These are phyloP conservation scores for Endotrypanum monterogeii DNA, from an alignment of 208 protist genomes.

Conservation along the genomic window DNA sequence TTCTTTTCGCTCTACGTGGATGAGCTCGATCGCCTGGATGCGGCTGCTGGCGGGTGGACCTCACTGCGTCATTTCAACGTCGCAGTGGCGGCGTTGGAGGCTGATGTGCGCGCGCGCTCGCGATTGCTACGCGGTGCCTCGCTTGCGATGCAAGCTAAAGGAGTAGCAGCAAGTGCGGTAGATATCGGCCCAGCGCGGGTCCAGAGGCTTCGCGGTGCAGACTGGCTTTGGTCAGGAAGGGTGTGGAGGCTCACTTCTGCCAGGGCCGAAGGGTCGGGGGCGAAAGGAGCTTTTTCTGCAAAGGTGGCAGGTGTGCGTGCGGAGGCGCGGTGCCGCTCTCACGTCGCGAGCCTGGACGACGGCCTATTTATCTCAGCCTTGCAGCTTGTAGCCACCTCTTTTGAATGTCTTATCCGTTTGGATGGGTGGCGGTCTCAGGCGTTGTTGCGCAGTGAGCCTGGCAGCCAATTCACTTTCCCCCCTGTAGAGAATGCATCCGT, in stretches of 20 bases:
- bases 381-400: constrained; percentile 20
- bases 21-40: constrained; percentile 11
- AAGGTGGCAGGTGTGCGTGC: neutral
- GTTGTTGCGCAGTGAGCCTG: neutral
- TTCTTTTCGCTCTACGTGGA: constrained; percentile 31
- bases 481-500: neutral
- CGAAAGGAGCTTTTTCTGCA: neutral
- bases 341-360: constrained; percentile 28
- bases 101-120: constrained; percentile 10
- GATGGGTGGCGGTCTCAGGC: neutral
- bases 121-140: constrained; percentile 18
- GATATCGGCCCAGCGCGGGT: neutral
- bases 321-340: neutral
- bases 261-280: constrained; percentile 1
- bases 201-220: neutral
- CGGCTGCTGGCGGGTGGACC: constrained; percentile 3
- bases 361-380: constrained; percentile 26
- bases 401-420: constrained; percentile 12
- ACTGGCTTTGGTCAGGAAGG: constrained; percentile 21
- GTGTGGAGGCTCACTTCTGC: constrained; percentile 11
- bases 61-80: constrained; percentile 14
- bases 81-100: neutral
- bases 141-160: constrained; percentile 6
- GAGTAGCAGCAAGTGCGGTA: neutral
- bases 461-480: neutral